phyloP scores from a whole-genome alignment of 768 basidiomycete genomes.

The Amanita fuliginea region DNA sequence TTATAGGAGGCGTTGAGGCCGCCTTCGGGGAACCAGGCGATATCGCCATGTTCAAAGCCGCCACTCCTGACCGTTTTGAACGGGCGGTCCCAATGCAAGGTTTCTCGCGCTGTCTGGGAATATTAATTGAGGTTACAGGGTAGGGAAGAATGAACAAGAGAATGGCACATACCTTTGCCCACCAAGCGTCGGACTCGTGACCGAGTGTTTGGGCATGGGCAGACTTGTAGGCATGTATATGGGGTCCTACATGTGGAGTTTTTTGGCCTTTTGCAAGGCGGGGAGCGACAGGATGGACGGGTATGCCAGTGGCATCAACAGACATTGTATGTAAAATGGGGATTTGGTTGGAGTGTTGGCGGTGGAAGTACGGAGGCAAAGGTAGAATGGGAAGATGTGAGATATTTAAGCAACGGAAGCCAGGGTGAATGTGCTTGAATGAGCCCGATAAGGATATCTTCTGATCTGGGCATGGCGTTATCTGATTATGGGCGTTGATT shows the following conservation, averaged over 20 bases:
- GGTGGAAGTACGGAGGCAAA: neutral
- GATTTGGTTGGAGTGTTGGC: no score
- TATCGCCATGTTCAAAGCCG: slow-evolving; percentile 74
- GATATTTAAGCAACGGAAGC: neutral
- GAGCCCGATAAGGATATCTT: neutral
- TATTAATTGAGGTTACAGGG: neutral
- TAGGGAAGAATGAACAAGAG: neutral
- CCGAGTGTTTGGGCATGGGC: slow-evolving; percentile 68
- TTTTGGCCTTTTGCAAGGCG: slow-evolving; percentile 54
- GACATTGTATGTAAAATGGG: neutral
- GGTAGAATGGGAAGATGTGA: neutral
- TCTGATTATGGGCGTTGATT: no score
- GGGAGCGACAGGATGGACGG: slow-evolving; percentile 65
- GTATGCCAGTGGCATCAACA: slow-evolving; percentile 9
- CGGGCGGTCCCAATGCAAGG: slow-evolving; percentile 78
- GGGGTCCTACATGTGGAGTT: slow-evolving; percentile 70
- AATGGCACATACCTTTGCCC: slow-evolving; percentile 61
- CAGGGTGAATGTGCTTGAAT: neutral
- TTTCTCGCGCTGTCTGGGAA: slow-evolving; percentile 55
- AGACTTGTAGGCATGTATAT: slow-evolving; percentile 60
- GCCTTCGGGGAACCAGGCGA: slow-evolving; percentile 96
- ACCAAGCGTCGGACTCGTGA: slow-evolving; percentile 73
- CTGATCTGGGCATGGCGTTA: neutral
- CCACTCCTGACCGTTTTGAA: slow-evolving; percentile 84
- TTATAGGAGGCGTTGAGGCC: slow-evolving; percentile 91